Evolutionary conservation across 805 yeast genomes (phyloP), one percentile per base, ranked within the genome.

Genomic region (Yarrowia sp.): DNA sequence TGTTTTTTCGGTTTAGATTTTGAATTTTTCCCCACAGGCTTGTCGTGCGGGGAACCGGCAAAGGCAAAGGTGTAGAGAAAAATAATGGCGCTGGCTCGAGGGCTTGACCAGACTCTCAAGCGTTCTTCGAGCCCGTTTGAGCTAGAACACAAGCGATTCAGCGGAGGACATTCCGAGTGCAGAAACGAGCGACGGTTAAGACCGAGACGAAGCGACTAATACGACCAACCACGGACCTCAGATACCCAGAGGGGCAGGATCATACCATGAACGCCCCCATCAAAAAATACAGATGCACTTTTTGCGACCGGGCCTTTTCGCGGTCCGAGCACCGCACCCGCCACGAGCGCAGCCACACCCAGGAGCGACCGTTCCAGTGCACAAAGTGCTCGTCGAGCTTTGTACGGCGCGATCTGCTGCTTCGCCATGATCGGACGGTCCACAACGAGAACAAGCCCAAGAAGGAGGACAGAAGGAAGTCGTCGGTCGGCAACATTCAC

Each of bases 291-390:
- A 81, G 86, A 38, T 88, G 96, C 74, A 84, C 88, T 6, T 88
- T 82, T 70, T 88, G 96, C 68, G 88, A 91, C 31, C 78, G 92
- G 65, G 86, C 90, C 6, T 88, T 88, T 69, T 83, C 90, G n/a
- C 76, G 94, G 58, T 82, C 88, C 10, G 94, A 88, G 71, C 94
- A 88, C 72, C 81, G 86, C 67, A 82, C 86, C 41, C 80, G 94
- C 53, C 94, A 88, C 68, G 93, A 88, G 71, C 74, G 92, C 25
- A 84, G 90, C 0, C 94, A 88, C 70, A 87, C 91, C 13, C 87
- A 87, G 68, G 90, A 85, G 68, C 84, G 90, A 65, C 96, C 96
- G 0, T 88, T 86, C 74, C 84, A 83, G 63, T 88, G 96, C 68
- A 76, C 81, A 33, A 79, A 83, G 58, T 88, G 96, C 70, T 78